phyloP scores from a whole-genome alignment of 2,329 filamentous ascomycete species.

The Diplodia mutila region DNA sequence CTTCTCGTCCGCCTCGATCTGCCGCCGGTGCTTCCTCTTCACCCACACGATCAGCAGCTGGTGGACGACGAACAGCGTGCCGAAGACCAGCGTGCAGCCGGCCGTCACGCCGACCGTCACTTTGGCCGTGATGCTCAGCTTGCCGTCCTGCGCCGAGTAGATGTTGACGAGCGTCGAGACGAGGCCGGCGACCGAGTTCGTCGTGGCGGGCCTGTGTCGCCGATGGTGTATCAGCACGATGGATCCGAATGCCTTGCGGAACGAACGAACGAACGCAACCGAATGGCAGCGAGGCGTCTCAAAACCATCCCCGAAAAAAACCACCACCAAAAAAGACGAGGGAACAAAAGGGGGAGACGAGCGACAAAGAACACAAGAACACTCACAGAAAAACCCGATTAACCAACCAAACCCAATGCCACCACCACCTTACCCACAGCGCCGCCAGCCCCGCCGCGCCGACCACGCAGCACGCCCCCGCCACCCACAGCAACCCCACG shows the following conservation, averaged over 20 bases:
- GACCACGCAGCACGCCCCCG: slow-evolving; percentile 48
- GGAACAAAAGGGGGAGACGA: not conserved
- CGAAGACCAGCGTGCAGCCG: slow-evolving; percentile 40
- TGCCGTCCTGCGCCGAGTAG: slow-evolving; percentile 52
- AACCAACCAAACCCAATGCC: slow-evolving; percentile 60
- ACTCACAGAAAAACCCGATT: slow-evolving; percentile 53
- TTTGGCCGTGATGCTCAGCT: slow-evolving; percentile 51
- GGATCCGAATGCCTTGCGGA: no score
- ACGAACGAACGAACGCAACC: no score
- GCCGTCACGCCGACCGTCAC: slow-evolving; percentile 44
- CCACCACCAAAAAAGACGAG: no score
- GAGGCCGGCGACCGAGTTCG: slow-evolving; percentile 56
- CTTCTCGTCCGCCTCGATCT: slow-evolving; percentile 33
- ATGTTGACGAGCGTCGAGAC: slow-evolving; percentile 56
- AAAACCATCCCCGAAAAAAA: no score
- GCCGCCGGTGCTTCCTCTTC: slow-evolving; percentile 38
- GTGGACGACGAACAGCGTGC: slow-evolving; percentile 41
- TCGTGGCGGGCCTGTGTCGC: slow-evolving; percentile 14
- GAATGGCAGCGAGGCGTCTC: no score
- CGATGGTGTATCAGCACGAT: no score
- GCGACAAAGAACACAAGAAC: not conserved
- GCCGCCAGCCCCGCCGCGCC: slow-evolving; percentile 48
- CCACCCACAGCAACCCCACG: slow-evolving; percentile 50
- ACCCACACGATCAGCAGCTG: slow-evolving; percentile 44
- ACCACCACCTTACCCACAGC: slow-evolving; percentile 51